phyloP scores from a whole-genome alignment of 495 filamentous ascomycete genomes.

The Podospora bellae-mahoneyi region DNA sequence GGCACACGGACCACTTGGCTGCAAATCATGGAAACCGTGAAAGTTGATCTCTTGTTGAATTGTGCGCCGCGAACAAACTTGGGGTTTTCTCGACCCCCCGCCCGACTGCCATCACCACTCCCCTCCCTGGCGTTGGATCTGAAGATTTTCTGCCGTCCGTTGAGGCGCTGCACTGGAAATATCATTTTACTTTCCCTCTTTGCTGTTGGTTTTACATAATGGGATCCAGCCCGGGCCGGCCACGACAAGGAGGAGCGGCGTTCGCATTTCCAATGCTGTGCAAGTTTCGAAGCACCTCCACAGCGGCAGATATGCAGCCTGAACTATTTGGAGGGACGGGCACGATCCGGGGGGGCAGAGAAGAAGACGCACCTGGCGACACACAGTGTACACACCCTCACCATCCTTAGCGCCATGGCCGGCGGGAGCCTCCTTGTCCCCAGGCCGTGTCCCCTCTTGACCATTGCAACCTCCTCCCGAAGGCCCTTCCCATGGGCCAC shows the following conservation, averaged over 20 bases:
- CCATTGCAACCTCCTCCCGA: slow-evolving; percentile 6
- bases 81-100: neutral
- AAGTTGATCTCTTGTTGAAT: slow-evolving; percentile 6
- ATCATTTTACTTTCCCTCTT: neutral
- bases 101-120: neutral
- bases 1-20: slow-evolving; percentile 26
- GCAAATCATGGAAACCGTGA: slow-evolving; percentile 24
- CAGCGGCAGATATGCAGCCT: neutral
- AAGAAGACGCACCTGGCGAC: neutral
- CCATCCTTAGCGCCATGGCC: neutral
- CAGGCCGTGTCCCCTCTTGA: slow-evolving; percentile 7
- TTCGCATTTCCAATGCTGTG: neutral
- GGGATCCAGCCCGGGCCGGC: neutral
- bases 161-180: neutral
- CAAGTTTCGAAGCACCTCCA: neutral
- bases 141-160: neutral
- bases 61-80: neutral
- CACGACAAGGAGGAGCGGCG: neutral
- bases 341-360: neutral
- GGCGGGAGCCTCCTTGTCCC: neutral
- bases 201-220: neutral
- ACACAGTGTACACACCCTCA: slow-evolving; percentile 11
- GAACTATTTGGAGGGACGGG: neutral
- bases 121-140: neutral
- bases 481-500: slow-evolving; percentile 1